Percentiles rank a stretch among this genome's conserved stretches.
These are phyloP conservation scores for Gossypium armourianum DNA, from an alignment of 441 rosid species.

Conservation along the genomic window DNA sequence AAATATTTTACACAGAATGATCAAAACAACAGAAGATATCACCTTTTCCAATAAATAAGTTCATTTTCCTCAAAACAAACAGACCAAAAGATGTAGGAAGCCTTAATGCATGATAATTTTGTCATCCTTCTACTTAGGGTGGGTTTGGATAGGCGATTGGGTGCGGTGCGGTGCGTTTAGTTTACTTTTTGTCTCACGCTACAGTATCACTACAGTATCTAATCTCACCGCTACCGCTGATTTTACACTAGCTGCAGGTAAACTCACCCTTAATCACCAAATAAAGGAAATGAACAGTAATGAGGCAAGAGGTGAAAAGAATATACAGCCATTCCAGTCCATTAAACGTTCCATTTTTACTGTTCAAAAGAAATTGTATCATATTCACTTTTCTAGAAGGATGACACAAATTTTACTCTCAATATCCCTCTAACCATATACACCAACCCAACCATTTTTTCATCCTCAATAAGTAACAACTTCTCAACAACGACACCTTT, in stretches of 20 bases:
- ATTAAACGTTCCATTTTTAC: not conserved
- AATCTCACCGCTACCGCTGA: too few species aligned
- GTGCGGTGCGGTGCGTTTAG: too few species aligned
- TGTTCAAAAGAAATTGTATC: not conserved
- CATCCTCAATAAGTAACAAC: not conserved
- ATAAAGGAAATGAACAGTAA: not conserved
- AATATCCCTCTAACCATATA: not conserved
- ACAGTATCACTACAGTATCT: too few species aligned
- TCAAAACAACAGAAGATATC: not conserved
- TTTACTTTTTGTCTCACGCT: too few species aligned
- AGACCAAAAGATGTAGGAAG: not conserved
- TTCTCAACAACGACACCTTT: not conserved
- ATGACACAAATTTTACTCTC: not conserved
- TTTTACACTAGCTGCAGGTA: too few species aligned
- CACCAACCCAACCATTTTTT: not conserved
- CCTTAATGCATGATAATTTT: not conserved
- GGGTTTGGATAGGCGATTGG: too few species aligned
- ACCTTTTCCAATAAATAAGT: not conserved
- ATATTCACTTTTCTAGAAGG: not conserved
- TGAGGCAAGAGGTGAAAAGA: not conserved
- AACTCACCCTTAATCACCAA: not conserved
- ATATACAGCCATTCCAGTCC: not conserved
- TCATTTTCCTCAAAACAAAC: not conserved
- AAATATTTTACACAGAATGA: not conserved
- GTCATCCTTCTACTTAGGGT: not conserved